These are phyloP conservation scores for Cladosporium sp. DNA, from an alignment of 2,329 filamentous ascomycete genomes.

Conservation along the genomic window DNA sequence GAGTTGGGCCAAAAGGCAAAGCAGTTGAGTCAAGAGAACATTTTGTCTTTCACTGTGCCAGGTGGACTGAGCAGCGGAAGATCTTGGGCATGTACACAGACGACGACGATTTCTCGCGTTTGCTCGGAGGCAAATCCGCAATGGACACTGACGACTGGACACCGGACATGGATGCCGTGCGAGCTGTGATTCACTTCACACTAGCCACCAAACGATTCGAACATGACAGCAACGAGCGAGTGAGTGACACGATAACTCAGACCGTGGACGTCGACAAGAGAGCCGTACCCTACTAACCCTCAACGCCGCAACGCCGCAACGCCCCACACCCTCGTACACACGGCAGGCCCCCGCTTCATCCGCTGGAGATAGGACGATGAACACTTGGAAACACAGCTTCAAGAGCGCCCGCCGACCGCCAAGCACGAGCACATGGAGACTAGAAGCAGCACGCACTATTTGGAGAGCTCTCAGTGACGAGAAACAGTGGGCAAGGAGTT, in stretches of 20 bases:
- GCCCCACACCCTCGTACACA: too few species aligned
- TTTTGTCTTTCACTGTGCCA: neutral
- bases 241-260: too few species aligned
- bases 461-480: neutral
- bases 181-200: conserved; percentile 1
- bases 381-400: conserved; percentile 8
- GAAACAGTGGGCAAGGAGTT: neutral
- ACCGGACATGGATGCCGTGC: conserved; percentile 6
- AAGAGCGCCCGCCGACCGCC: neutral
- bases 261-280: neutral
- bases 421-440: conserved; percentile 2
- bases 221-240: neutral
- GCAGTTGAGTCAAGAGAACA: conserved; percentile 1
- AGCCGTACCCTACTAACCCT: neutral
- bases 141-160: neutral
- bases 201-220: neutral
- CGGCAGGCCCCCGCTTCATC: conserved; percentile 1
- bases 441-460: neutral
- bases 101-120: neutral
- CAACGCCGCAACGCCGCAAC: neutral
- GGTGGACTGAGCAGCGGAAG: conserved; percentile 3
- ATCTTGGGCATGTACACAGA: neutral
- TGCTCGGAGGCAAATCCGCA: conserved; percentile 1
- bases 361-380: neutral
- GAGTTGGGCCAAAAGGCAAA: neutral